Percentiles rank a stretch among this genome's conserved stretches.
phyloP scores from a whole-genome alignment of 352 stramenopile species.

The Achlya hypogyna region DNA sequence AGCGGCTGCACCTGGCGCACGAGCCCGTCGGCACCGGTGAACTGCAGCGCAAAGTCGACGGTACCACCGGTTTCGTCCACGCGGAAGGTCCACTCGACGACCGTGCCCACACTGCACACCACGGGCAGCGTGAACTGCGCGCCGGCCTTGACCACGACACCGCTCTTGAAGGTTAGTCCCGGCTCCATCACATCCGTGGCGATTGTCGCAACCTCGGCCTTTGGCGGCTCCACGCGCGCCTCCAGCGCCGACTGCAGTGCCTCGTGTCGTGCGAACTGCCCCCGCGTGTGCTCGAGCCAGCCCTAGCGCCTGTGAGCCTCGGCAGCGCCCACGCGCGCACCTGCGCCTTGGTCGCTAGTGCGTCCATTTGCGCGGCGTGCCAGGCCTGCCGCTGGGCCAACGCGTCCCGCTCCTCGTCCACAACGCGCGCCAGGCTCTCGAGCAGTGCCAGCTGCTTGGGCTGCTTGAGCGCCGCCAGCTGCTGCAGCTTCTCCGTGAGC shows the following conservation, averaged over 20 bases:
- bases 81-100: constrained; percentile 73
- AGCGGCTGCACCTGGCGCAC: constrained; percentile 28
- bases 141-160: constrained; percentile 71
- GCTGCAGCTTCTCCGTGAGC: constrained; percentile 16
- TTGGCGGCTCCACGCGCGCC: too few relatives aligned
- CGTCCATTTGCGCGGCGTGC: background rate
- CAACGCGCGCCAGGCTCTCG: background rate
- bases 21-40: background rate
- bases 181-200: constrained; percentile 41
- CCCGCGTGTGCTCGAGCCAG: constrained; percentile 4
- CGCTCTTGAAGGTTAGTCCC: constrained; percentile 59
- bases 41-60: constrained; percentile 41
- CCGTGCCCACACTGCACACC: constrained; percentile 45
- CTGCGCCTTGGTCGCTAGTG: background rate
- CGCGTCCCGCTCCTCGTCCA: constrained; percentile 8
- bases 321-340: background rate
- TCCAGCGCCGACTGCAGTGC: background rate
- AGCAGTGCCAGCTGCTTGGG: constrained; percentile 5
- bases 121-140: constrained; percentile 58
- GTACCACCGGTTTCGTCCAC: constrained; percentile 62
- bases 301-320: background rate
- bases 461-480: constrained; percentile 9
- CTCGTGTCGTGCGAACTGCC: background rate
- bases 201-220: background rate
- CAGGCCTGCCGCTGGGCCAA: background rate